phyloP scores from a whole-genome alignment of 306 rosid genomes.

The Mimosa bimucronata region DNA sequence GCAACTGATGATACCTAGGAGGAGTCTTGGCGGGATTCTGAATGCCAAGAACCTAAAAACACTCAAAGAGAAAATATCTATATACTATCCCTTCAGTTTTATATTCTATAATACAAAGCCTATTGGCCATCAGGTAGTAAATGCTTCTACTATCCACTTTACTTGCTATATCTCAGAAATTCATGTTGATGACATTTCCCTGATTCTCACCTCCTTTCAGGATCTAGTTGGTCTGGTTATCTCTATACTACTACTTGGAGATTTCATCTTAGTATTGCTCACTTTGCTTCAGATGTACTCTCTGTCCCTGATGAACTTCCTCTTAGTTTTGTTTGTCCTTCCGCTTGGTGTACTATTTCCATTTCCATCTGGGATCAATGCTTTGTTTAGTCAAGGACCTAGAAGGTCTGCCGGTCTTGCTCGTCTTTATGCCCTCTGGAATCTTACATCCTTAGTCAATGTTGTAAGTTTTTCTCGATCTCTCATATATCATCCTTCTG shows the following conservation, averaged over 20 bases:
- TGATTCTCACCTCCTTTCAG: constrained; percentile 52
- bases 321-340: constrained; percentile 75
- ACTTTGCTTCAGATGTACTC: constrained; percentile 88
- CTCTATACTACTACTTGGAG: constrained; percentile 81
- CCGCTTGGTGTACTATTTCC: constrained; percentile 86
- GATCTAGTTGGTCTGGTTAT: constrained; percentile 92
- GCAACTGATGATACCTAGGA: constrained; percentile 58
- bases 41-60: constrained; percentile 60
- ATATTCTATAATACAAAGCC: constrained; percentile 75
- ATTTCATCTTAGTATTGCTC: constrained; percentile 85
- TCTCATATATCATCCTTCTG: background rate
- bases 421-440: constrained; percentile 93
- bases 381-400: constrained; percentile 97
- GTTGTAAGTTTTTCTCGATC: constrained; percentile 69
- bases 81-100: constrained; percentile 66
- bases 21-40: constrained; percentile 67
- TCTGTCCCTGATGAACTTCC: constrained; percentile 64
- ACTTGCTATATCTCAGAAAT: background rate
- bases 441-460: constrained; percentile 87
- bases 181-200: constrained; percentile 25
- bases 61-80: constrained; percentile 70
- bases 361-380: constrained; percentile 94
- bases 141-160: constrained; percentile 29
- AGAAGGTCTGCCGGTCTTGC: constrained; percentile 85
- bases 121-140: constrained; percentile 87